Evolutionary conservation across 1,284 basidiomycete genomes (phyloP).

Genomic region (Apiotrichum siamense): DNA sequence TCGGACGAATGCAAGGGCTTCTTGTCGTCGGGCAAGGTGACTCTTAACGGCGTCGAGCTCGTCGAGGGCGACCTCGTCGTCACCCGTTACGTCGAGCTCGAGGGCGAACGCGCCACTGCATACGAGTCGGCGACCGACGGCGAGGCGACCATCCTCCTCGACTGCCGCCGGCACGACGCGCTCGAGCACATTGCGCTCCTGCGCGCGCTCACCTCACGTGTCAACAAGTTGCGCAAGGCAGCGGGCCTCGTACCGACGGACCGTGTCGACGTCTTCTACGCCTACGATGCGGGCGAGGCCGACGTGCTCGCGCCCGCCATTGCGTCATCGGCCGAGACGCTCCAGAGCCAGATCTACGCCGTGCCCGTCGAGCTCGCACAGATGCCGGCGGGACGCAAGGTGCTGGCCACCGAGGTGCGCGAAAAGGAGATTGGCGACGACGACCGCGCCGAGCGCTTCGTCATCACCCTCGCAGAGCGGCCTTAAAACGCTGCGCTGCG

Average conservation of each 20-base stretch:
- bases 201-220: slow-evolving; percentile 84
- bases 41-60: slow-evolving; percentile 83
- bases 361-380: slow-evolving; percentile 60
- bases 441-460: slow-evolving; percentile 68
- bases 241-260: slow-evolving; percentile 92
- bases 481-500: too few species aligned
- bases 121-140: slow-evolving; percentile 86
- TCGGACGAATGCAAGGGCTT: slow-evolving; percentile 82
- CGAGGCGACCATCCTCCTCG: slow-evolving; percentile 88
- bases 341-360: slow-evolving; percentile 70
- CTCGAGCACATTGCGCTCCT: slow-evolving; percentile 82
- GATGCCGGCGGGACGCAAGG: slow-evolving; percentile 72
- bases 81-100: slow-evolving; percentile 79
- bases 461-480: slow-evolving; percentile 28
- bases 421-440: slow-evolving; percentile 94
- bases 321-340: slow-evolving; percentile 56
- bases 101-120: slow-evolving; percentile 45
- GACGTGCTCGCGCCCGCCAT: slow-evolving; percentile 67
- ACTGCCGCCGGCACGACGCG: slow-evolving; percentile 79
- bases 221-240: slow-evolving; percentile 94
- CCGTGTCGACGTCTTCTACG: slow-evolving; percentile 85
- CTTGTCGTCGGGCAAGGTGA: slow-evolving; percentile 67
- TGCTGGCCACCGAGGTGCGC: slow-evolving; percentile 34
- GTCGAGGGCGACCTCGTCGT: slow-evolving; percentile 84
- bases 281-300: slow-evolving; percentile 65